Conservation (phyloP, 2,329 filamentous ascomycete species). For the Dothiorella sarmentorum region DNA sequence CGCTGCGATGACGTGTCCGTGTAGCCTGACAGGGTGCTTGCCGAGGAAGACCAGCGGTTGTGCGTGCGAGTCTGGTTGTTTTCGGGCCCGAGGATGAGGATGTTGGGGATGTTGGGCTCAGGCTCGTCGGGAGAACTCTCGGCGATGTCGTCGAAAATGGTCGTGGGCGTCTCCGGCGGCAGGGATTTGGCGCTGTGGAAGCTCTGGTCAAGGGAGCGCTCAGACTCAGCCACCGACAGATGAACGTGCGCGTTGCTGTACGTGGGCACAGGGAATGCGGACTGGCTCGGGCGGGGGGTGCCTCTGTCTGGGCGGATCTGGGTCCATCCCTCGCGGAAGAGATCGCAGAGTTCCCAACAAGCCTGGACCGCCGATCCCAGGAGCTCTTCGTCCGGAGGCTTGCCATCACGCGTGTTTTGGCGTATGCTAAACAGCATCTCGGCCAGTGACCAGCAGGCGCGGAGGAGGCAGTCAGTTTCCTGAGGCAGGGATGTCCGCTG, state of each 20-base stretch:
- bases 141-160: conserved; percentile 76
- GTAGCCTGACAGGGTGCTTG: conserved; percentile 73
- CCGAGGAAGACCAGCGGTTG: conserved; percentile 73
- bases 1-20: conserved; percentile 62
- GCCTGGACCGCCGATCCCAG: conserved; percentile 85
- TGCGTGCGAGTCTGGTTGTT: conserved; percentile 50
- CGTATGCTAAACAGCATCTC: conserved; percentile 91
- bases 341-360: conserved; percentile 91
- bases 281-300: conserved; percentile 78
- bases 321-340: conserved; percentile 90
- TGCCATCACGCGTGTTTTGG: conserved; percentile 73
- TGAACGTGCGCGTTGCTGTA: conserved; percentile 1
- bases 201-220: conserved; percentile 36
- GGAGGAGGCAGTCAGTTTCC: conserved; percentile 79
- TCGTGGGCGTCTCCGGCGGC: conserved; percentile 86
- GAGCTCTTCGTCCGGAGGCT: conserved; percentile 73
- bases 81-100: conserved; percentile 76
- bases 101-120: conserved; percentile 75
- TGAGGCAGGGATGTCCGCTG: conserved; percentile 73
- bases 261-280: conserved; percentile 59
- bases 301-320: conserved; percentile 81
- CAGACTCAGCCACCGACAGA: conserved; percentile 30
- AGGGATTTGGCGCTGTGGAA: conserved; percentile 34
- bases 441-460: conserved; percentile 84
- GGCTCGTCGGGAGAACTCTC: conserved; percentile 77